Conservation (phyloP, 23 red algal species). For the Chondrus crispus region DNA sequence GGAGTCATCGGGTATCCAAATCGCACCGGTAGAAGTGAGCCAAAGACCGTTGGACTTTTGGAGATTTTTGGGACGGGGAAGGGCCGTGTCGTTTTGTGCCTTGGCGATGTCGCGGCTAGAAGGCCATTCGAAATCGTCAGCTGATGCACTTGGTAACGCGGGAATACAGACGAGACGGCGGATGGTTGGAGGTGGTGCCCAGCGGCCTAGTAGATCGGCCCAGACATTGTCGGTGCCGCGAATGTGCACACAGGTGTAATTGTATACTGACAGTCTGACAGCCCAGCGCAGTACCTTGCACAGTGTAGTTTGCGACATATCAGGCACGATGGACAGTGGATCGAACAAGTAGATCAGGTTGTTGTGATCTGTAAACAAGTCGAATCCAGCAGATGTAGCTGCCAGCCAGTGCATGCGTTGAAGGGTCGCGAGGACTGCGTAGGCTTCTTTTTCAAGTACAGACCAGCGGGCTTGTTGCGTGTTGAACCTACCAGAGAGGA, state of each 20-base stretch:
- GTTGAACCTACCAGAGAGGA: slow-evolving; percentile 30
- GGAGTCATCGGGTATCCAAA: no score
- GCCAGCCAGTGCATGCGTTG: slow-evolving; percentile 11
- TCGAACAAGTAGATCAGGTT: background rate
- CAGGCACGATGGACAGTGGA: background rate
- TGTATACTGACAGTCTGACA: background rate
- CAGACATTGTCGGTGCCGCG: slow-evolving; percentile 8
- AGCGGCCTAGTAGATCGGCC: slow-evolving; percentile 8
- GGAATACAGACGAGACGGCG: background rate
- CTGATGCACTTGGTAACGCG: background rate
- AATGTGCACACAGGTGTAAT: slow-evolving; percentile 2
- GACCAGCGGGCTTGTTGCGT: background rate
- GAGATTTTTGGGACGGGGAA: no score
- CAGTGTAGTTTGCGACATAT: background rate
- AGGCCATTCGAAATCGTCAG: background rate
- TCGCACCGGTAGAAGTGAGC: no score
- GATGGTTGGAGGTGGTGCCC: background rate
- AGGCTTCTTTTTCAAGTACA: background rate
- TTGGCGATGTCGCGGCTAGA: background rate
- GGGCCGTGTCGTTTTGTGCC: no score
- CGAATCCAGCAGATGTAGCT: background rate
- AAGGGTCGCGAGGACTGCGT: background rate
- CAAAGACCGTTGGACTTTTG: no score
- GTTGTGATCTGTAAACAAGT: background rate
- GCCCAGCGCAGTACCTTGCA: slow-evolving; percentile 14